Base-by-base conservation (phyloP, 2,329 filamentous ascomycete genomes). In the Phoma herbarum region DNA sequence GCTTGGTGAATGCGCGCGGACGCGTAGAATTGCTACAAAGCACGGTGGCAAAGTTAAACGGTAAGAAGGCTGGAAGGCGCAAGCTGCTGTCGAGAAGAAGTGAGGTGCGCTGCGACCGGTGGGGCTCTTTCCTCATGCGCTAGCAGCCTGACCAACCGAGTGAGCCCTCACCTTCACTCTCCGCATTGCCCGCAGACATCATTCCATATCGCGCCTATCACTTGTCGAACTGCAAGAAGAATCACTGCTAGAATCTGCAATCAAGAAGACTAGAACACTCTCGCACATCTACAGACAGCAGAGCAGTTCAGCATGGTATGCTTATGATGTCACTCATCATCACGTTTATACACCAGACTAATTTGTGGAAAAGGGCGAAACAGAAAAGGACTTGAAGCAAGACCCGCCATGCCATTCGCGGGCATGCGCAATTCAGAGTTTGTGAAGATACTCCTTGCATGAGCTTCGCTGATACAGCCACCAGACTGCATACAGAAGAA, bases 401-500 rank as follows among this genome's bases (percentile, higher is more conserved):
- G 86, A 91, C 70, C 91, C 92, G 61, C 90, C 93, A 23, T 97
- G 93, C 73, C 93, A 96, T 81, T 86, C 92, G 57, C 86, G 90
- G 73, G 94, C 93, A 62, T 97, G 93, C 79, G 92, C 91, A 9
- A 97, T 97, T 60, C 93, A 97, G 86, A 86, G 93, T 95, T 60
- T 26, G 67, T 60, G 12, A 14, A 9, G 25, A 43, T 9, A n/a
- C 22, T 46, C 12, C 10, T 14, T 33, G 8, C 12, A 18, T 18
- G 23, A 25, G 12, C 12, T n/a, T 22, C 3, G 20, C 46, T 43
- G 23, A 51, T 43, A 47, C 16, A 41, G 23, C 25, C 18, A 8
- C 11, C 46, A 96, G 92, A 89, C 68, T 99, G 95, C 73, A 82
- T 99, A 62, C 87, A 86, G 45, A 94, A 88, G 78, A 93, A 93